Conservation (phyloP, 805 yeast species). For the Starmerella apicola region DNA sequence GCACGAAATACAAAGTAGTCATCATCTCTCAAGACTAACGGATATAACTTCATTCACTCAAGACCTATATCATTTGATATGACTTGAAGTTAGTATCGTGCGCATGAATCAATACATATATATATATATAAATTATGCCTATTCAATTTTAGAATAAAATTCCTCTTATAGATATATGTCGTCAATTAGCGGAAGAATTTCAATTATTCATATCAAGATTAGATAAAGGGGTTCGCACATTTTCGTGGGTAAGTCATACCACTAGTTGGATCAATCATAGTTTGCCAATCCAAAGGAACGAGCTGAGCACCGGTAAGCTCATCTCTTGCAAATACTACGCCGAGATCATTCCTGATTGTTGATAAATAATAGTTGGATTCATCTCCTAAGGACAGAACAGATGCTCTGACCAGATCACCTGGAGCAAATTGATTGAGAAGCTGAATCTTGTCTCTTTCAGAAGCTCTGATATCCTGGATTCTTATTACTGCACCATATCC, state of each 20-base stretch:
- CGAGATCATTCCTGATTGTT: constrained; percentile 83
- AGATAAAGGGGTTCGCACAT: constrained; percentile 70
- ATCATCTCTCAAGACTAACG: too few species aligned
- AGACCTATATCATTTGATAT: too few species aligned
- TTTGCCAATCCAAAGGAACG: constrained; percentile 92
- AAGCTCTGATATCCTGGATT: constrained; percentile 76
- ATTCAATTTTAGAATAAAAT: too few species aligned
- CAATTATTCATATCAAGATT: too few species aligned
- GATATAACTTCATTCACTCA: too few species aligned
- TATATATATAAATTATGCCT: too few species aligned
- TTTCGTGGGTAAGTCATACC: constrained; percentile 71
- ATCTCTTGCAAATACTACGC: constrained; percentile 77
- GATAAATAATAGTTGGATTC: constrained; percentile 81
- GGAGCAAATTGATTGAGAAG: constrained; percentile 72
- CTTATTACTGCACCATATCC: constrained; percentile 78
- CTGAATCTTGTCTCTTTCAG: constrained; percentile 80
- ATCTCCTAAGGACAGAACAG: constrained; percentile 76
- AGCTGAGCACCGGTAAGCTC: constrained; percentile 60
- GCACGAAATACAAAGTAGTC: too few species aligned
- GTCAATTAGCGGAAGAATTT: too few species aligned
- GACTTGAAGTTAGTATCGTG: too few species aligned
- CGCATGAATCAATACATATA: too few species aligned
- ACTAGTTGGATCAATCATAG: constrained; percentile 68
- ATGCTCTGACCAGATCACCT: constrained; percentile 83
- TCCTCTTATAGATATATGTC: too few species aligned